A percentile compares a stretch with the other conserved stretches of the same genome.
Evolutionary conservation across 352 stramenopile genomes (phyloP).

Genomic region (Blastocystis sp.): DNA sequence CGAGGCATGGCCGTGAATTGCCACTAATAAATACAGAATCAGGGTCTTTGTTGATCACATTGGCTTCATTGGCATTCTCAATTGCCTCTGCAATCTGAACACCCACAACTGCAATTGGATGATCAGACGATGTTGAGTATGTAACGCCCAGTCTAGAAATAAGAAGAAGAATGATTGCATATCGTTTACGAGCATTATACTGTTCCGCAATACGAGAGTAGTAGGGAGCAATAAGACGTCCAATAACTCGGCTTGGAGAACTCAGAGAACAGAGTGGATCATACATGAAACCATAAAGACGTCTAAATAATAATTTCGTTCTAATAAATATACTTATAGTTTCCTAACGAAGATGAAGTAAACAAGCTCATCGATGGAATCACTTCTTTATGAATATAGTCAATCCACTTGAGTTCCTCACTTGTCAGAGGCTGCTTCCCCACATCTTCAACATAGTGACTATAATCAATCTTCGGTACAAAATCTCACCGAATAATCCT

Average conservation of each 20-base stretch:
- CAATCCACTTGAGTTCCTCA: conserved; percentile 56
- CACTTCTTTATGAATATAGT: conserved; percentile 58
- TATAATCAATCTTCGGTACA: not conserved
- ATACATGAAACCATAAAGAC: conserved; percentile 54
- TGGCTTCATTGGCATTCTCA: conserved; percentile 45
- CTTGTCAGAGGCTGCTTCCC: conserved; percentile 20
- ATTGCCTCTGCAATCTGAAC: conserved; percentile 59
- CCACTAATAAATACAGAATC: conserved; percentile 59
- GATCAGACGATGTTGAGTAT: conserved; percentile 41
- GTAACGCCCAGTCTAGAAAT: conserved; percentile 29
- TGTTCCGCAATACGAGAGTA: conserved; percentile 29
- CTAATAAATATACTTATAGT: not conserved
- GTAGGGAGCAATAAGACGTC: conserved; percentile 11
- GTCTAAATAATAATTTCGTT: not conserved
- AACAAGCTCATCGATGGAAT: conserved; percentile 29
- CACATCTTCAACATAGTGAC: conserved; percentile 50
- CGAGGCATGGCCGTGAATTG: conserved; percentile 37
- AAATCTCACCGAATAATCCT: conserved; percentile 36
- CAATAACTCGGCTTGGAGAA: not conserved
- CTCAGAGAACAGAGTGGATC: conserved; percentile 44
- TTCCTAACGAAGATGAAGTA: conserved; percentile 26
- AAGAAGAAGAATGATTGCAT: not conserved
- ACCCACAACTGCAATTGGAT: conserved; percentile 51
- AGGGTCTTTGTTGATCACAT: conserved; percentile 48
- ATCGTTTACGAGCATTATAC: conserved; percentile 37